phyloP scores from a whole-genome alignment of 2,329 filamentous ascomycete genomes.

The Botrytis elliptica region DNA sequence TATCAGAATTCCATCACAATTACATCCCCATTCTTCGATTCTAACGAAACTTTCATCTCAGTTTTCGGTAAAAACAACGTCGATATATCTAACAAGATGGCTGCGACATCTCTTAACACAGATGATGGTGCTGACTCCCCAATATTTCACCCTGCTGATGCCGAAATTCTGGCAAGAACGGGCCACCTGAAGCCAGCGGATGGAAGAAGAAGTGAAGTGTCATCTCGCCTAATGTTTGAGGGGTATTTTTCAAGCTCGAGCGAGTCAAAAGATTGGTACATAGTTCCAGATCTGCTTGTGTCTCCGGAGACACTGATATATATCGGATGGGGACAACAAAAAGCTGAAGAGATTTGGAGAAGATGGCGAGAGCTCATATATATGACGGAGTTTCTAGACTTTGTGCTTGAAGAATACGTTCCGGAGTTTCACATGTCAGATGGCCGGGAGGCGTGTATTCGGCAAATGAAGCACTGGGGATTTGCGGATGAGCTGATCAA shows the following conservation, averaged over 20 bases:
- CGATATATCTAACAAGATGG: background rate
- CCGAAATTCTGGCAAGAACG: background rate
- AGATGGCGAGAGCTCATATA: background rate
- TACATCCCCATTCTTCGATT: background rate
- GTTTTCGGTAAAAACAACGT: background rate
- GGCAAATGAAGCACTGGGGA: background rate
- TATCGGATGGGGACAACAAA: background rate
- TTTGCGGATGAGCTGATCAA: background rate
- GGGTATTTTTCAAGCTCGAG: background rate
- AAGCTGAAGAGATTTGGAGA: background rate
- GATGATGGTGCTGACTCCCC: background rate
- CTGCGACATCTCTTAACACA: background rate
- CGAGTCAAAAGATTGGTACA: background rate
- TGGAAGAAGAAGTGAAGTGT: background rate
- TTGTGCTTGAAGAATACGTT: background rate
- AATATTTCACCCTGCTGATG: background rate
- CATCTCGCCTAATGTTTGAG: background rate
- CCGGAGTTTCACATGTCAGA: background rate
- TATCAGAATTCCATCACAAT: background rate
- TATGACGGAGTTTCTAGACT: background rate
- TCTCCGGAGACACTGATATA: background rate
- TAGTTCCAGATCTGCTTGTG: background rate
- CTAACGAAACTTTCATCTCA: background rate
- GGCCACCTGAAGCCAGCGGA: background rate
- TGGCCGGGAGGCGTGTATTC: background rate